These are phyloP conservation scores for Pseudohalonectria lignicola DNA, from an alignment of 2,329 filamentous ascomycete genomes.

Conservation along the genomic window DNA sequence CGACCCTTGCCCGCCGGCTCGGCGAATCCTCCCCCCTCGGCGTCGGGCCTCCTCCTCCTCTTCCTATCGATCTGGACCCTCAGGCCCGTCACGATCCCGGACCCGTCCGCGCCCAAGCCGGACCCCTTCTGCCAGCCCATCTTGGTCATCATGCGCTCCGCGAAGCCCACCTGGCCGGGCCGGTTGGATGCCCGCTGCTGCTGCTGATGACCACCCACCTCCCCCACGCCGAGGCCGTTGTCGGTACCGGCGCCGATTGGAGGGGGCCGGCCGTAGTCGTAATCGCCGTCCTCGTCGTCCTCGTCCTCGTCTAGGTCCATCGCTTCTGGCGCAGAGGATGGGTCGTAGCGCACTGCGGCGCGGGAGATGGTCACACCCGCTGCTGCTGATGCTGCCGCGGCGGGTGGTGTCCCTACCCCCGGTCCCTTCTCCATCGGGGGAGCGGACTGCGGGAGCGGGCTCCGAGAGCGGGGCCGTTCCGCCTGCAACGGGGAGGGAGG, in stretches of 20 bases:
- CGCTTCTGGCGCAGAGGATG: conserved; percentile 27
- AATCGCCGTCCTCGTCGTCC: conserved; percentile 20
- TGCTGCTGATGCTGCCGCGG: conserved; percentile 8
- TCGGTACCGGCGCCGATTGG: too few relatives aligned
- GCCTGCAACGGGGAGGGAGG: conserved; percentile 20
- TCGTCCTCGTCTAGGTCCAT: conserved; percentile 26
- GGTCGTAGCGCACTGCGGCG: conserved; percentile 62
- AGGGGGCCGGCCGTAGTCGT: conserved; percentile 1
- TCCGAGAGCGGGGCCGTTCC: conserved; percentile 18
- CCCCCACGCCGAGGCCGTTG: conserved; percentile 19
- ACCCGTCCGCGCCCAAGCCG: conserved; percentile 69
- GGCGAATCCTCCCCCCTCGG: conserved; percentile 68
- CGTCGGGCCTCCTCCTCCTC: conserved; percentile 66
- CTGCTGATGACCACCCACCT: conserved; percentile 11
- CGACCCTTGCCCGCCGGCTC: conserved; percentile 55
- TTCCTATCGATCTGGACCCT: conserved; percentile 84
- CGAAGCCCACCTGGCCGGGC: conserved; percentile 76
- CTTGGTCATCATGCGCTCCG: conserved; percentile 79
- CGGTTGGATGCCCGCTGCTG: conserved; percentile 40
- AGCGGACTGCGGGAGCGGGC: conserved; percentile 22
- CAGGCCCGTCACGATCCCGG: conserved; percentile 74
- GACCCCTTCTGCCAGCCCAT: conserved; percentile 87
- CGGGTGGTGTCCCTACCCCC: too few relatives aligned
- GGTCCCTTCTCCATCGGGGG: too few relatives aligned
- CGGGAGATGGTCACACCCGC: conserved; percentile 58